Evolutionary conservation across 2,329 filamentous ascomycete species (phyloP), one percentile per base, ranked within the genome.

Genomic region (Endothia cerciana): DNA sequence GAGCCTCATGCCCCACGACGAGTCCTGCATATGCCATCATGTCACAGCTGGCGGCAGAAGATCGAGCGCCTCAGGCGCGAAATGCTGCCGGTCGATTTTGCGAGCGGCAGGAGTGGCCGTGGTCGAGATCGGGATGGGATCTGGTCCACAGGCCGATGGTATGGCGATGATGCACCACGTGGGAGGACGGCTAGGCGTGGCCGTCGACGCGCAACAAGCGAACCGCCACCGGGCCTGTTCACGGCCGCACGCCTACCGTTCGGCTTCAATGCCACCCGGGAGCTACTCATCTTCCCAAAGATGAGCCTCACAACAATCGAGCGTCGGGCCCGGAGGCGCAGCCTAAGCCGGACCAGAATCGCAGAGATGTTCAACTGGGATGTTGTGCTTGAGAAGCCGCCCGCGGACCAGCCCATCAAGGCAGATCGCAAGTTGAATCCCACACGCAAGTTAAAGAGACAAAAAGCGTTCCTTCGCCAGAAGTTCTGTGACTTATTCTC

Each of bases 331-430:
- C 72, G 77, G 4, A 69, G 77, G 33, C 72, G 77, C 25, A 78
- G 77, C 63, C 67, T 79, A 11, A 79, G 77, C 68, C 74, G 77
- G 17, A 73, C 73, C 1, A 74, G 76, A 59, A 75, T 79, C 33
- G 69, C 70, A 40, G 72, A 73, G 22, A 77, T 79, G 76, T 79
- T 79, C 68, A 69, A 74, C 67, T 72, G 69, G 69, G 45, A 65
- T 45, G 43, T 64, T 7, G 56, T 64, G 8, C 28, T 66, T 22
- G 22, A 36, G n/a, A 25, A 62, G 8, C 25, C 38, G 25, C 28
- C 38, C 13, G 36, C 22, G n/a, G n/a, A 40, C 53, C 43, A 33
- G n/a, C 22, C 19, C 15, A 7, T 45, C 58, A 30, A 36, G 53
- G 17, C 53, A n/a, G 30, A 15, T 6, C 36, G 19, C 10, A 30